phyloP scores from a whole-genome alignment of 495 filamentous ascomycete species.

The Articulospora tetracladia region DNA sequence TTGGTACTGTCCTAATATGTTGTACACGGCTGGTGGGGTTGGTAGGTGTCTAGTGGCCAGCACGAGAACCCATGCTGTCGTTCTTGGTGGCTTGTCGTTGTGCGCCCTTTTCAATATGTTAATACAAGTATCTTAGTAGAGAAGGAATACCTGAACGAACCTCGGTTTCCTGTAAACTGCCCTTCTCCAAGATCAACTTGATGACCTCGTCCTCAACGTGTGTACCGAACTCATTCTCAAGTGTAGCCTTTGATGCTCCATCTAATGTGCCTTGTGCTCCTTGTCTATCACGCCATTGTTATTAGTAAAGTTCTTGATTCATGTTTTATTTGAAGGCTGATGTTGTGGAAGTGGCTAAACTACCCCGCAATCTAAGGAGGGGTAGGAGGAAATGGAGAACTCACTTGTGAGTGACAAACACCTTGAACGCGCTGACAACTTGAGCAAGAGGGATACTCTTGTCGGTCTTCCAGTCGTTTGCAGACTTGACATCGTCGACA shows the following conservation, averaged over 20 bases:
- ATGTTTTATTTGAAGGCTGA: not conserved
- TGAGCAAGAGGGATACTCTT: constrained; percentile 72
- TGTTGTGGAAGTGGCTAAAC: not conserved
- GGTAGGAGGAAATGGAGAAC: constrained; percentile 30
- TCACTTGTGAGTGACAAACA: constrained; percentile 90
- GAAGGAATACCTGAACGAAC: constrained; percentile 44
- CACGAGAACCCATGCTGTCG: constrained; percentile 36
- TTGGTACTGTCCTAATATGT: no score
- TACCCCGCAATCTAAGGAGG: constrained; percentile 4
- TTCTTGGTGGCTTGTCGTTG: constrained; percentile 43
- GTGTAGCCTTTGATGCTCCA: constrained; percentile 61
- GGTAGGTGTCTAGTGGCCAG: constrained; percentile 31
- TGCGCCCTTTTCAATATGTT: constrained; percentile 3
- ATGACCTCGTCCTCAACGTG: constrained; percentile 72
- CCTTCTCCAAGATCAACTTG: constrained; percentile 73
- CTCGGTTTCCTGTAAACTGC: constrained; percentile 60
- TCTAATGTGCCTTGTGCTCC: constrained; percentile 80
- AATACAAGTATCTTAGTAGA: no score
- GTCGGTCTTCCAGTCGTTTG: constrained; percentile 82
- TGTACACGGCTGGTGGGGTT: no score
- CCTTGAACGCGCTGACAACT: constrained; percentile 84
- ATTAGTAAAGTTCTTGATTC: not conserved
- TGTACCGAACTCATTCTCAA: constrained; percentile 89
- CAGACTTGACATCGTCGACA: constrained; percentile 65
- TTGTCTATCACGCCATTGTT: constrained; percentile 51